Evolutionary conservation across 2,329 filamentous ascomycete species (phyloP), one percentile per base, ranked within the genome.

Genomic region (Daldinia sp.): DNA sequence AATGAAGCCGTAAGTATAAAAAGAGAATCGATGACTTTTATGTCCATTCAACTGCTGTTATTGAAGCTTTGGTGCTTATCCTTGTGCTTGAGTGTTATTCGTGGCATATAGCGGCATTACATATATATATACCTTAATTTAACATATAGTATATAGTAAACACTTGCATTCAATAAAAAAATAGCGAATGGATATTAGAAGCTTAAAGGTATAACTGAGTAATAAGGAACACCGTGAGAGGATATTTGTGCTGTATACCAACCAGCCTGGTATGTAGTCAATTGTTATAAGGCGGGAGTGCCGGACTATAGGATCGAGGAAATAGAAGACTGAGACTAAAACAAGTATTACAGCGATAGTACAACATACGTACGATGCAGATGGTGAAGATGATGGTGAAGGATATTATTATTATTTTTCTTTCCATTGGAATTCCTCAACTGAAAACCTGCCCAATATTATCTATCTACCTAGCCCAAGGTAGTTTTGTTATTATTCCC

Each of bases 11-110:
- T 51, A 33, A 18, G 23, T 33, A 33, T 33, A 51, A 13, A 44
- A 48, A 51, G 26, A 51, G 46, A 51, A 51, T 33, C 28, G 46
- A 51, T 48, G 44, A n/a, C 5, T 42, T n/a, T 15, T 48, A 15
- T 28, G 5, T 48, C 12, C 1, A 28, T 10, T 48, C 6, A 48
- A 2, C 4, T 46, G 26, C 15, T 10, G 2, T 15, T 3, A 26
- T 10, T 35, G 44, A 26, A 10, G 20, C 3, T 20, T 26, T 4
- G 4, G 42, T 13, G 10, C 20, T 23, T 23, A 6, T 23, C 18
- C 20, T 44, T n/a, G 15, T 20, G 18, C 3, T 18, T 20, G 18
- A 44, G 42, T 23, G 9, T 46, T 6, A 15, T 46, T 23, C 10
- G 42, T 4, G 10, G 26, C 13, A 10, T 46, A 26, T 46, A 46